Percentiles rank a stretch among this genome's conserved stretches.
phyloP scores from a whole-genome alignment of 495 filamentous ascomycete species.

The Daldinia grandis region DNA sequence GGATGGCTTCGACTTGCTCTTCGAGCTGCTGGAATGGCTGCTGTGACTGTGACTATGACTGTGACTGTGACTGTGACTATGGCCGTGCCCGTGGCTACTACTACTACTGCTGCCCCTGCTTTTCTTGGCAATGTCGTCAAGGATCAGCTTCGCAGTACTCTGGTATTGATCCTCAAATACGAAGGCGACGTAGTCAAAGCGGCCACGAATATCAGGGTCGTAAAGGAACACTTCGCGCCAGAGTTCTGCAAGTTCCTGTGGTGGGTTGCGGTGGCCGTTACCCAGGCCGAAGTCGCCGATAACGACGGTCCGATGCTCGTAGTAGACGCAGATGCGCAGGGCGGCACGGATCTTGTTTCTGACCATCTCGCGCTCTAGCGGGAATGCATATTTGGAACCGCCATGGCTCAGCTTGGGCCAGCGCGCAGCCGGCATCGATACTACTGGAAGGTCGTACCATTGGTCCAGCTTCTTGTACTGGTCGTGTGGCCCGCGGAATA shows the following conservation, averaged over 20 bases:
- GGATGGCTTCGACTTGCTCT: constrained; percentile 48
- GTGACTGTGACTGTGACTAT: constrained; percentile 17
- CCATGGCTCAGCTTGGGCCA: constrained; percentile 73
- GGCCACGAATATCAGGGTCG: constrained; percentile 71
- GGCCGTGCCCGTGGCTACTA: constrained; percentile 16
- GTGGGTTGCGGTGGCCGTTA: constrained; percentile 73
- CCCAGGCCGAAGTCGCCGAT: constrained; percentile 77
- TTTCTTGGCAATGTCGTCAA: constrained; percentile 59
- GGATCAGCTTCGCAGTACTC: constrained; percentile 55
- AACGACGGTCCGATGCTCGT: constrained; percentile 65
- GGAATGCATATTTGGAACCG: constrained; percentile 73
- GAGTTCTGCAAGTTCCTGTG: constrained; percentile 69
- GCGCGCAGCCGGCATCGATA: constrained; percentile 73
- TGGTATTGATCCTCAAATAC: constrained; percentile 66
- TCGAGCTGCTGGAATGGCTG: constrained; percentile 36
- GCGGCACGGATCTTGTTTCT: constrained; percentile 74
- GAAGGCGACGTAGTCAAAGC: constrained; percentile 74
- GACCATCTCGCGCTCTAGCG: constrained; percentile 72
- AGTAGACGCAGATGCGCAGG: constrained; percentile 70
- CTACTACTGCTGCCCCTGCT: constrained; percentile 39
- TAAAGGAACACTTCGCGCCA: constrained; percentile 73
- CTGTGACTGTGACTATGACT: constrained; percentile 3
- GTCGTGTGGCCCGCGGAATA: constrained; percentile 59
- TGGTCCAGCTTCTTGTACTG: constrained; percentile 57
- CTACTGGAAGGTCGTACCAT: constrained; percentile 66